These are phyloP conservation scores for Saraca asoca DNA, from an alignment of 331 rosid genomes.

Conservation along the genomic window DNA sequence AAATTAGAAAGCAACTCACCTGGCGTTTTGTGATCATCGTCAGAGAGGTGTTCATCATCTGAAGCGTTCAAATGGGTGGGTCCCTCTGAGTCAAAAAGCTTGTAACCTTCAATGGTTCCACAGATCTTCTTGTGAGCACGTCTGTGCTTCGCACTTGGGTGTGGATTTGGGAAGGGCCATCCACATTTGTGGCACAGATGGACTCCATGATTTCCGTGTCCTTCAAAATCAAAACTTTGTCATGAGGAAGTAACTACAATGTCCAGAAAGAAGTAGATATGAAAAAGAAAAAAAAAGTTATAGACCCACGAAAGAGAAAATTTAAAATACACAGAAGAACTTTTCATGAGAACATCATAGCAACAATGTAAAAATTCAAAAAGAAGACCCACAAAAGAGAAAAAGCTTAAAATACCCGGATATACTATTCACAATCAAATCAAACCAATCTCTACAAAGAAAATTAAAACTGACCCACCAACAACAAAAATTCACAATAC, in stretches of 20 bases:
- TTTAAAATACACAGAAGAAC: slow-evolving; percentile 26
- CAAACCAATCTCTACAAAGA: neutral
- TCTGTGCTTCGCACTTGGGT: slow-evolving; percentile 81
- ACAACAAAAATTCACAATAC: slow-evolving; percentile 9
- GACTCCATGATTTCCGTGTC: slow-evolving; percentile 58
- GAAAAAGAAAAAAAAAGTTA: slow-evolving; percentile 18
- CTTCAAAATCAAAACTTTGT: slow-evolving; percentile 40
- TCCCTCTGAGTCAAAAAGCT: slow-evolving; percentile 41
- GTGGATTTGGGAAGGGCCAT: slow-evolving; percentile 81
- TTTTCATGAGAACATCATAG: too few relatives aligned
- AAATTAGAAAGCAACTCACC: slow-evolving; percentile 38
- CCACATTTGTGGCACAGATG: slow-evolving; percentile 79
- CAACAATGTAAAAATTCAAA: too few relatives aligned
- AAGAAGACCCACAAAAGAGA: too few relatives aligned
- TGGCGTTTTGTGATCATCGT: slow-evolving; percentile 51
- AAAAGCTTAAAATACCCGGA: too few relatives aligned
- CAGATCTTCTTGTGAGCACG: slow-evolving; percentile 94
- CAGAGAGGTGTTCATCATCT: slow-evolving; percentile 57
- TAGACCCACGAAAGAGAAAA: slow-evolving; percentile 6
- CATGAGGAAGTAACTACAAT: neutral
- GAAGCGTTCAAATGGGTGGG: slow-evolving; percentile 46
- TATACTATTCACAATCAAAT: too few relatives aligned
- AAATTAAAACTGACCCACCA: slow-evolving; percentile 7
- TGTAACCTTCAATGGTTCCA: slow-evolving; percentile 75
- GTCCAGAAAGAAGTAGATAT: slow-evolving; percentile 3